phyloP scores from a whole-genome alignment of 768 basidiomycete genomes.

The Chalciporus pseudorubinellus region DNA sequence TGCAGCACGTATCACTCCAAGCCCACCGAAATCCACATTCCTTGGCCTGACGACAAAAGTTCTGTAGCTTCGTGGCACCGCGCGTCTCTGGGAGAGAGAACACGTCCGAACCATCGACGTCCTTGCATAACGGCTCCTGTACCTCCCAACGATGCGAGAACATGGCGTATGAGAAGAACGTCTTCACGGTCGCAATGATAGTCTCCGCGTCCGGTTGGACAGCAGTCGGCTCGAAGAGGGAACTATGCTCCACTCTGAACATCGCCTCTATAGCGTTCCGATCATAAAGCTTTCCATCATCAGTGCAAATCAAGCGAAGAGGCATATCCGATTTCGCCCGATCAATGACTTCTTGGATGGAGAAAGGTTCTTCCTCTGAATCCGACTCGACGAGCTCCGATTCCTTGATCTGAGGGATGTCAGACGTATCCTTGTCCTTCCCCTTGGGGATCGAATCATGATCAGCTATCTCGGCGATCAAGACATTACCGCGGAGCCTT shows the following conservation, averaged over 20 bases:
- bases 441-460: too few species aligned
- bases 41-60: too few species aligned
- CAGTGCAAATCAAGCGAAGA: slow-evolving; percentile 23
- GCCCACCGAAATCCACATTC: too few species aligned
- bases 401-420: background rate
- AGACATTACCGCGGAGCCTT: background rate
- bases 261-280: slow-evolving; percentile 14
- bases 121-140: slow-evolving; percentile 15
- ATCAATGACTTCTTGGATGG: slow-evolving; percentile 14
- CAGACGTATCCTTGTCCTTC: too few species aligned
- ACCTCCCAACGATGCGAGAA: slow-evolving; percentile 25
- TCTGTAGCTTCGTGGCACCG: too few species aligned
- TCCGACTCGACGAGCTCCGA: background rate
- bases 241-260: slow-evolving; percentile 13
- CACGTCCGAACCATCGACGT: slow-evolving; percentile 15
- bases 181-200: slow-evolving; percentile 8
- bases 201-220: background rate
- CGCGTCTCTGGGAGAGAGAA: slow-evolving; percentile 19
- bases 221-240: slow-evolving; percentile 10
- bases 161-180: slow-evolving; percentile 22
- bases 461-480: too few species aligned
- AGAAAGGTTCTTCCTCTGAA: background rate
- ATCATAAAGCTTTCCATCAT: slow-evolving; percentile 24
- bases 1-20: too few species aligned
- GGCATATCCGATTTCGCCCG: slow-evolving; percentile 21